Conservation (phyloP, 306 rosid genomes). For the Medicago ruthenica region DNA sequence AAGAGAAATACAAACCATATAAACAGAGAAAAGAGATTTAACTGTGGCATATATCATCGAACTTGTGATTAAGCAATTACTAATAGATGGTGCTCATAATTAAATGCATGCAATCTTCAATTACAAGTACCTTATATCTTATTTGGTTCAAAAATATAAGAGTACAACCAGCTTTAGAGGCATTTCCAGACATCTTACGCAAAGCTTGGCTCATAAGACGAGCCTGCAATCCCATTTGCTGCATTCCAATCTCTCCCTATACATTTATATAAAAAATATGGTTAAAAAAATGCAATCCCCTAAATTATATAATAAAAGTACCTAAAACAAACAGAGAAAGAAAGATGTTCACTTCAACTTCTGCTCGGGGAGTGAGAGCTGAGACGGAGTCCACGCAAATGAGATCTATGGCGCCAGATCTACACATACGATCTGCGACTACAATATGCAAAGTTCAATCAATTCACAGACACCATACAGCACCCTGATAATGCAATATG, state of each 20-base stretch:
- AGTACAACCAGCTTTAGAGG: conserved; percentile 99
- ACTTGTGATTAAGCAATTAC: conserved; percentile 21
- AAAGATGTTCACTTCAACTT: conserved; percentile 74
- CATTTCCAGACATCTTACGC: conserved; percentile 99
- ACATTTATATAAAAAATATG: conserved; percentile 22
- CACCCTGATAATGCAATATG: conserved; percentile 30
- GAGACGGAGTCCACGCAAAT: conserved; percentile 98
- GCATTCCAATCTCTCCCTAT: conserved; percentile 99
- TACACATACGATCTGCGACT: conserved; percentile 99
- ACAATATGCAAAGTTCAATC: conserved; percentile 47
- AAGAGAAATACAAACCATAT: conserved; percentile 43
- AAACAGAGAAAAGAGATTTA: conserved; percentile 14
- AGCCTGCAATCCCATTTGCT: conserved; percentile 99
- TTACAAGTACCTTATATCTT: conserved; percentile 83
- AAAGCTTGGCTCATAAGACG: conserved; percentile 99
- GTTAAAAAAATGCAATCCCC: conserved; percentile 40
- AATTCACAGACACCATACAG: conserved; percentile 35
- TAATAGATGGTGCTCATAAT: background rate
- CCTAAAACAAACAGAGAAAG: conserved; percentile 31
- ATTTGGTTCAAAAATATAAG: conserved; percentile 94
- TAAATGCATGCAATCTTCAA: conserved; percentile 23
- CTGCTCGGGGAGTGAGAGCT: conserved; percentile 98
- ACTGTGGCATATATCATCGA: conserved; percentile 21
- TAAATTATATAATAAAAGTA: conserved; percentile 8
- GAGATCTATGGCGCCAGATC: conserved; percentile 98